These are phyloP conservation scores for Bremia lactucae DNA, from an alignment of 352 stramenopile genomes.

Conservation along the genomic window DNA sequence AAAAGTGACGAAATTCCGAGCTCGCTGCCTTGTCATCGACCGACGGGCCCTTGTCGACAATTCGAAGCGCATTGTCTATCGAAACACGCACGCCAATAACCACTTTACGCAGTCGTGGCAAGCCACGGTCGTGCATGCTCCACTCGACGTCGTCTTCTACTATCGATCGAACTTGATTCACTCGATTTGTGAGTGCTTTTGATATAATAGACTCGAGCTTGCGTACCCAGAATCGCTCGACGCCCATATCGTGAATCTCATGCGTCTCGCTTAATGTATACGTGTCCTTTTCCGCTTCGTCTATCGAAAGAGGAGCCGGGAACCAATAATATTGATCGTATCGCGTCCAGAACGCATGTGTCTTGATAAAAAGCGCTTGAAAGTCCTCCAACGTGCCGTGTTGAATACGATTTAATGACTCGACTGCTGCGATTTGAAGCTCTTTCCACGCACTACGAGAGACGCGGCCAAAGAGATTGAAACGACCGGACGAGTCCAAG, in stretches of 20 bases:
- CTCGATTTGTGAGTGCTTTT: slow-evolving; percentile 54
- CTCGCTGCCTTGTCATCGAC: slow-evolving; percentile 72
- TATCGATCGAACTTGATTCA: slow-evolving; percentile 47
- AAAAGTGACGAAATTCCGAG: slow-evolving; percentile 78
- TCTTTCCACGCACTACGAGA: slow-evolving; percentile 57
- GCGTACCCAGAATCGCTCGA: slow-evolving; percentile 58
- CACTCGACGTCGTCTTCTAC: slow-evolving; percentile 36
- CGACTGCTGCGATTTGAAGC: slow-evolving; percentile 46
- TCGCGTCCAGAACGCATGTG: slow-evolving; percentile 67
- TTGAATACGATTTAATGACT: slow-evolving; percentile 53
- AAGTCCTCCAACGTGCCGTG: slow-evolving; percentile 65
- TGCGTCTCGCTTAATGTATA: slow-evolving; percentile 63
- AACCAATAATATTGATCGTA: slow-evolving; percentile 86
- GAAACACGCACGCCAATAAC: slow-evolving; percentile 77
- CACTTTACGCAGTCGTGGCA: slow-evolving; percentile 43
- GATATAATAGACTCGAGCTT: slow-evolving; percentile 44
- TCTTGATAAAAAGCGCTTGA: slow-evolving; percentile 72
- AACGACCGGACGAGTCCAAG: slow-evolving; percentile 55
- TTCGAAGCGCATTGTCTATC: slow-evolving; percentile 55
- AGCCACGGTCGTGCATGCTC: slow-evolving; percentile 27
- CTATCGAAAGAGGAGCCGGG: slow-evolving; percentile 32
- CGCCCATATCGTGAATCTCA: slow-evolving; percentile 57
- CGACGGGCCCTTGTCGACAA: slow-evolving; percentile 84
- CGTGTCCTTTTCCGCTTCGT: slow-evolving; percentile 46
- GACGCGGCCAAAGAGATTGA: slow-evolving; percentile 71